Conservation (phyloP, 192 early-diverging fungal species). For the Backusella luteola region DNA sequence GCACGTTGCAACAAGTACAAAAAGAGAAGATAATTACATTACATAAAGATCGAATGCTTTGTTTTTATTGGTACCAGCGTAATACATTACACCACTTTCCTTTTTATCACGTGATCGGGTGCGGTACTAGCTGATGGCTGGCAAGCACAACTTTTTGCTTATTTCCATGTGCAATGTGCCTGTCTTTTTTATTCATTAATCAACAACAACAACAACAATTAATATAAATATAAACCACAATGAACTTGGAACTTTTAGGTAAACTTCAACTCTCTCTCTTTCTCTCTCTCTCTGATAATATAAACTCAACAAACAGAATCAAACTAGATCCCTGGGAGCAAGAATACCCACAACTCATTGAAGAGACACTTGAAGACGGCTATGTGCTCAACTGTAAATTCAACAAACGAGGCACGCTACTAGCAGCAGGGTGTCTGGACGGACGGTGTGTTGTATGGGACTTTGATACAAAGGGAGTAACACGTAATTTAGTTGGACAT, state of each 20-base stretch:
- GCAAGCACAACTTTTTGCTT: neutral
- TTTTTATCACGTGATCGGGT: neutral
- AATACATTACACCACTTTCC: too few relatives aligned
- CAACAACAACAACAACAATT: neutral
- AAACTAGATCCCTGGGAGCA: constrained; percentile 72
- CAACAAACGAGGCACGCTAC: constrained; percentile 75
- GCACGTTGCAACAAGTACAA: neutral
- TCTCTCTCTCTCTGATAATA: neutral
- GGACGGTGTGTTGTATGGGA: constrained; percentile 86
- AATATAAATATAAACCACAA: neutral
- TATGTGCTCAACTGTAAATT: constrained; percentile 69
- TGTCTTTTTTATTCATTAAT: neutral
- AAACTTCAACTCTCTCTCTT: neutral
- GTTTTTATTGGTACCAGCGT: neutral
- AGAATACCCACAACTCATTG: constrained; percentile 78
- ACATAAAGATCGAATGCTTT: neutral
- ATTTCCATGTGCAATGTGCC: neutral
- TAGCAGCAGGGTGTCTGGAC: constrained; percentile 79
- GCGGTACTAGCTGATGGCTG: too few relatives aligned
- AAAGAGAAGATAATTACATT: neutral
- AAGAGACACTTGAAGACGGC: constrained; percentile 72
- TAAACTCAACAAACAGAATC: neutral
- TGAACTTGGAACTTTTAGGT: constrained; percentile 7
- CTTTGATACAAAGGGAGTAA: constrained; percentile 80
- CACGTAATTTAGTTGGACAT: constrained; percentile 70